Base-by-base conservation (phyloP, 2,329 filamentous ascomycete species). In the Curvularia verruculosa region DNA sequence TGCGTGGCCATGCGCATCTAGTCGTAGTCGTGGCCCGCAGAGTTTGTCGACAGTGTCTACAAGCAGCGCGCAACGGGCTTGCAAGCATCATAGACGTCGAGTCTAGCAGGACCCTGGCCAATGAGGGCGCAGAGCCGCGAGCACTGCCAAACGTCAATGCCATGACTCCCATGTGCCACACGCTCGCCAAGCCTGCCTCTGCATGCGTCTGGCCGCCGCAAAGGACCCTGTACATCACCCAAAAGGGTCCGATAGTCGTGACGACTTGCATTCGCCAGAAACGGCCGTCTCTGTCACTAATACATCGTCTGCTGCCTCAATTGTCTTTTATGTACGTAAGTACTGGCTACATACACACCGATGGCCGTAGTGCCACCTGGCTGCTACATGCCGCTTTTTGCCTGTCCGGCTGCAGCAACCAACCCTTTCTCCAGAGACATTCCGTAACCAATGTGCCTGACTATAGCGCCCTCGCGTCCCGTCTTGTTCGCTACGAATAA, bases 51-150 rank as follows among this genome's bases (percentile, higher is more conserved):
- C 49, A 56, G n/a, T 52, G 54, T 43, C 49, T 56, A 36, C 46
- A 47, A 54, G 45, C 36, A 49, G 52, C 50, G 52, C n/a, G 28
- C 34, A 59, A 56, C 53, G 56, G 61, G 37, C 55, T 61, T 67
- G 65, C 47, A 69, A 64, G 67, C 69, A 67, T 72, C 69, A 69
- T 70, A 59, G 68, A 71, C 49, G 52, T 60, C 54, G 49, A 44
- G 47, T 50, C 54, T 47, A 56, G 58, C 44, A 36, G 12, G 40
- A 34, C 46, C n/a, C 31, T 21, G 45, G 26, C 67, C 64, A 67
- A 70, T 67, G 49, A 58, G 31, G 4, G 9, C 29, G 18, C 40
- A 18, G 34, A n/a, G 23, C 46, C 50, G 53, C 49, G 54, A 43
- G 56, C 19, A 49, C 52, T 41, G 54, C 46, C 45, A 61, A 51